These are phyloP conservation scores for Angophora floribunda DNA, from an alignment of 345 rosid genomes.

Conservation along the genomic window DNA sequence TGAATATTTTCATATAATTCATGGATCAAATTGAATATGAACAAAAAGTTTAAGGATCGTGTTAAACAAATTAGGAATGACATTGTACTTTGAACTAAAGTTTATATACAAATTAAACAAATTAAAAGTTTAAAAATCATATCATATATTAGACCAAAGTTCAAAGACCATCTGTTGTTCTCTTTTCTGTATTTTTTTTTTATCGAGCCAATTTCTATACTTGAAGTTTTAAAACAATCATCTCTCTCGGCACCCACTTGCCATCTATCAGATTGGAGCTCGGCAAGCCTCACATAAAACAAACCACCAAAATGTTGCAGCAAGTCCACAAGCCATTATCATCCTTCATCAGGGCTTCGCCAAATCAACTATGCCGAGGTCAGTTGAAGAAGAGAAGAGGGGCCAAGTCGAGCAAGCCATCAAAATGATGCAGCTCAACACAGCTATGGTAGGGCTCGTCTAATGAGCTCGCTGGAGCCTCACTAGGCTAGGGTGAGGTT, in stretches of 20 bases:
- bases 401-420: neutral
- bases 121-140: fast-evolving
- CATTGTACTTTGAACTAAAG: fast-evolving
- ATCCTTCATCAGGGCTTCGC: fast-evolving
- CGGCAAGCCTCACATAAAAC: neutral
- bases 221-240: neutral
- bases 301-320: neutral
- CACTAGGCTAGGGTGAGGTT: no score
- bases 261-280: neutral
- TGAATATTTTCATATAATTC: no score
- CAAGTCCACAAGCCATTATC: neutral
- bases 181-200: neutral
- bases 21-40: fast-evolving
- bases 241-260: fast-evolving
- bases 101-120: fast-evolving
- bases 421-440: neutral
- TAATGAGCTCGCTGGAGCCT: no score
- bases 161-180: fast-evolving
- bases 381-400: neutral
- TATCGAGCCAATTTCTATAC: neutral
- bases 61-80: fast-evolving
- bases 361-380: neutral
- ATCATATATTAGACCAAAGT: fast-evolving
- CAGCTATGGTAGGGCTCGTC: neutral
- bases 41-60: fast-evolving